Base-by-base conservation (phyloP, 2,329 filamentous ascomycete species). In the Fusarium tupiense region DNA sequence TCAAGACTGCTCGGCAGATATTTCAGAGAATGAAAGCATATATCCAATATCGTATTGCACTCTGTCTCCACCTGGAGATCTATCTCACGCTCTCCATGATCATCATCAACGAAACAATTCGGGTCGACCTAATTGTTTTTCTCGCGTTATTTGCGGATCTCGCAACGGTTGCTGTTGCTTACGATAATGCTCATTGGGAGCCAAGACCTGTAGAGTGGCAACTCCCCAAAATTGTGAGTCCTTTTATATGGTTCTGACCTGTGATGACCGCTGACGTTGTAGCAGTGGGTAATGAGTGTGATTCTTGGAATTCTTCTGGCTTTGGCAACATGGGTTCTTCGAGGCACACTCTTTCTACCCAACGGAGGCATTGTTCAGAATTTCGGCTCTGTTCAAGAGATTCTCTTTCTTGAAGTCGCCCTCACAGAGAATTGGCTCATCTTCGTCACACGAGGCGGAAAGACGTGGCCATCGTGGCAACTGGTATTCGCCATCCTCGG, bases 381-480 rank as follows among this genome's bases (percentile, higher is more conserved):
- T 6, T 73, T 73, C 2, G 71, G 71, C 0, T 67, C 61, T 0
- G 12, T 73, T 0, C 71, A 73, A 29, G 71, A 73, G 20, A 67
- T 73, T 1, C 35, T 73, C 1, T 73, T 73, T 20, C 71, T 73
- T 0, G 53, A 73, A 20, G 71, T 73, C 5, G 71, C 71, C 0
- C 71, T 73, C 6, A 73, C 71, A 2, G 71, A 73, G 29, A 73
- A 73, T 19, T 73, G 71, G 71, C 71, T 73, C 5, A 73, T 73
- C 4, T 73, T 73, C n/a, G 71, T 73, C 9, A 73, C 71, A 0
- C 10, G 71, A 19, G 71, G 71, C 6, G 71, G 71, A 1, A 73
- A 73, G 20, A 73, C 71, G 0, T 74, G 71, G 71, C 71, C 71
- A 5, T 73, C 71, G 1, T 73, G 71, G 71, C 71, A 73, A 35